Conservation (phyloP, 805 yeast species). For the Yarrowia sp. region DNA sequence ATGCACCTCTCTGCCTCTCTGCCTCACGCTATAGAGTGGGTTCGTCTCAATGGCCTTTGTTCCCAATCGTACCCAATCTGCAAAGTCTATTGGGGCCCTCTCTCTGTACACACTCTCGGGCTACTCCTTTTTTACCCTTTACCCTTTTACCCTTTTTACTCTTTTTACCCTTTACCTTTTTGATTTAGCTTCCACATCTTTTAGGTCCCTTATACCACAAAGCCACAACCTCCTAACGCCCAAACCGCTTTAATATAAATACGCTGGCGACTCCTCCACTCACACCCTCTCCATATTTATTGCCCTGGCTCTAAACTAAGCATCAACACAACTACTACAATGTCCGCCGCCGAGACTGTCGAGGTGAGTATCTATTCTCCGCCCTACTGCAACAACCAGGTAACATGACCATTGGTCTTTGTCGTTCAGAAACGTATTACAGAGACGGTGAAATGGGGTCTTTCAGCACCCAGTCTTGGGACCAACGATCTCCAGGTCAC, state of each 20-base stretch:
- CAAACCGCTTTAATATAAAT: constrained; percentile 10
- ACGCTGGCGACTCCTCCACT: neutral
- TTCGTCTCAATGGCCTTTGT: neutral
- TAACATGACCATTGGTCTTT: too few relatives aligned
- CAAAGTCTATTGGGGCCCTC: neutral
- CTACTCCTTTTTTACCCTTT: neutral
- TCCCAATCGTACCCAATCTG: neutral
- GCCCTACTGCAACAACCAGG: too few relatives aligned
- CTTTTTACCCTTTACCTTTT: neutral
- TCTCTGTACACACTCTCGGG: too few relatives aligned
- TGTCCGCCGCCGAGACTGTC: constrained; percentile 16
- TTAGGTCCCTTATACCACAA: constrained; percentile 10
- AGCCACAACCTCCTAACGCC: neutral
- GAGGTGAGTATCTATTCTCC: constrained; percentile 21
- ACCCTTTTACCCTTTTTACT: neutral
- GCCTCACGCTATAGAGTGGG: constrained; percentile 7
- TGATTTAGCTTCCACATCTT: constrained; percentile 2
- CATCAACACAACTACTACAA: constrained; percentile 7
- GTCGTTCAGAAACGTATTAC: too few relatives aligned
- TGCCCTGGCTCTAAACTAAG: constrained; percentile 19
- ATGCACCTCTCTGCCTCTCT: neutral
- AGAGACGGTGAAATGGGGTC: too few relatives aligned
- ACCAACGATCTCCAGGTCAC: too few relatives aligned
- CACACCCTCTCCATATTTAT: neutral
- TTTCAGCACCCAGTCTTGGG: too few relatives aligned